These are phyloP conservation scores for Venturia aucupariae DNA, from an alignment of 2,329 filamentous ascomycete genomes.

Conservation along the genomic window DNA sequence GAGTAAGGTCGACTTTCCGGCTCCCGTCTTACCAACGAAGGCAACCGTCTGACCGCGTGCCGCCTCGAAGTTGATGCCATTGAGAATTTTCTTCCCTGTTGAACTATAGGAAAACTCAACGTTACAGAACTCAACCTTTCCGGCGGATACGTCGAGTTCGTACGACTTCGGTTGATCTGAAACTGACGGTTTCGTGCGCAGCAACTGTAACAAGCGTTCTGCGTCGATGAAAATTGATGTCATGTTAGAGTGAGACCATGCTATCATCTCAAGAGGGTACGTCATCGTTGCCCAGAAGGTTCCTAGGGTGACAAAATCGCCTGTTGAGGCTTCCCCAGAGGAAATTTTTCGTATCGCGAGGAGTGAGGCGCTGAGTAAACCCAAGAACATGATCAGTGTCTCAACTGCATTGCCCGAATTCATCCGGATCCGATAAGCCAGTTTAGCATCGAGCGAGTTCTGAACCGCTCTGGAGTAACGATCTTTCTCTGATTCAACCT, in stretches of 20 bases:
- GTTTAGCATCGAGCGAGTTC: slow-evolving; percentile 28
- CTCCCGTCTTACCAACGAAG: slow-evolving; percentile 53
- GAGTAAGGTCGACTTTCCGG: slow-evolving; percentile 54
- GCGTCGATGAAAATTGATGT: slow-evolving; percentile 52
- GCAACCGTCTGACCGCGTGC: slow-evolving; percentile 47
- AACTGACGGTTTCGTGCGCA: slow-evolving; percentile 49
- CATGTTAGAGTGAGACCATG: slow-evolving; percentile 35
- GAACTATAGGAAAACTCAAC: slow-evolving; percentile 48
- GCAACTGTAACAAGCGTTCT: slow-evolving; percentile 49
- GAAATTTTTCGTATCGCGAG: slow-evolving; percentile 46
- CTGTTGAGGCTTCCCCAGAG: slow-evolving; percentile 41
- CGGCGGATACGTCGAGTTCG: slow-evolving; percentile 36
- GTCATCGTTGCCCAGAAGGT: slow-evolving; percentile 50
- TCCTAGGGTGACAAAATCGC: slow-evolving; percentile 55
- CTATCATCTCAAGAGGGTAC: slow-evolving; percentile 40
- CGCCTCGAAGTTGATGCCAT: slow-evolving; percentile 40
- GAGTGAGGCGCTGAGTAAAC: slow-evolving; percentile 40
- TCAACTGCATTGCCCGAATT: slow-evolving; percentile 18
- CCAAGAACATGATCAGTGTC: slow-evolving; percentile 21
- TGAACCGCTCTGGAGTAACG: slow-evolving; percentile 37
- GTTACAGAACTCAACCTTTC: slow-evolving; percentile 44
- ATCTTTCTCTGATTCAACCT: too few species aligned
- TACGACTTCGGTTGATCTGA: slow-evolving; percentile 38
- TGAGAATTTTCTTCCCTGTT: slow-evolving; percentile 39
- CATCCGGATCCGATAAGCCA: slow-evolving; percentile 18